Base-by-base conservation (phyloP, 345 rosid genomes). In the Moricandia arvensis region DNA sequence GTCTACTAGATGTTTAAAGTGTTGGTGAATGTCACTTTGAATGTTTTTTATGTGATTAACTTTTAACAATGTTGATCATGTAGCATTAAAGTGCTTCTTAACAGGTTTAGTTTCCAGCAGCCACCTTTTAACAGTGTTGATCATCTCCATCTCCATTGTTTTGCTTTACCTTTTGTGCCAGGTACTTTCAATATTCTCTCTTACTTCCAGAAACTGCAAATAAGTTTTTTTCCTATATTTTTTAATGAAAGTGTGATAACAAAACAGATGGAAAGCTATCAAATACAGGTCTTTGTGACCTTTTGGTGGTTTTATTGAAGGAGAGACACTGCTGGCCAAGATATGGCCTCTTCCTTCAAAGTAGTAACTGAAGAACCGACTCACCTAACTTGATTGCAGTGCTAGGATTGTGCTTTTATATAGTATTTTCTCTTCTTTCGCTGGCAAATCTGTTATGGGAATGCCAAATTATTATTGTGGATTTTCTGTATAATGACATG, bases 91-190 rank as follows among this genome's bases (percentile, higher is more conserved):
- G 4, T 68, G 15, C 18, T 38, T 24, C 64, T 68, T 74, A 62
- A 53, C 85, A 86, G 88, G 69, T 91, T 86, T 80, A 97, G 98
- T 29, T 91, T 91, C 79, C 96, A 93, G 83, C 96, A 75, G 80
- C 98, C 97, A 72, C 98, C 97, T 17, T 67, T 93, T 4, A 91
- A 87, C 82, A 93, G 91, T 76, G 91, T 91, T 37, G 57, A 86
- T 76, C 98, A 94, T 87, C 85, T 90, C 62, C 96, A 94, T 81
- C 96, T 91, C 79, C 97, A 94, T 65, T 94, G 97, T 78, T 79
- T 91, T 72, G 93, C 95, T 58, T 80, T 85, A 65, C 96, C 97
- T 38, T 94, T 81, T 85, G 68, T 31, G 43, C 93, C 51, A 91
- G 82, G 97, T 89, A 80, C 33, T 55, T 62, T 5, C 3, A 38